A percentile compares a stretch with the other conserved stretches of the same genome.
Evolutionary conservation across 2,329 filamentous ascomycete species (phyloP).

Genomic region (Seiridium cupressi): DNA sequence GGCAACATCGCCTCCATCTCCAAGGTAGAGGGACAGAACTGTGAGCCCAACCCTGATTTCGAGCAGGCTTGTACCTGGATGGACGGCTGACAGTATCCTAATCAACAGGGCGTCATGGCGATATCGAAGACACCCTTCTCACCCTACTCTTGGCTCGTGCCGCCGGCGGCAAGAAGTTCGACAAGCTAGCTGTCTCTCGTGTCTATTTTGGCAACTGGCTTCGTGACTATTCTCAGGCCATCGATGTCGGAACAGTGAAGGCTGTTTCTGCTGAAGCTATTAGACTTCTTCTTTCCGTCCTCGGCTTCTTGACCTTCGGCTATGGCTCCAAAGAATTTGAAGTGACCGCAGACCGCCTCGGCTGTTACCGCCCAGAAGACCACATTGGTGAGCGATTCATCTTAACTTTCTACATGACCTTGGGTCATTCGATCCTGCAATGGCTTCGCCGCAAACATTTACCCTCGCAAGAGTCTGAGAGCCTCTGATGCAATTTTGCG

Average conservation of each 20-base stretch:
- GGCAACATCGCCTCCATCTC: slow-evolving; percentile 84
- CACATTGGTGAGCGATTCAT: slow-evolving; percentile 51
- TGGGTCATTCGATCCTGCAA: background rate
- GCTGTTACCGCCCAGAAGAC: slow-evolving; percentile 79
- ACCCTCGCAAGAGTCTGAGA: too few relatives aligned
- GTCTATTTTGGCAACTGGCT: slow-evolving; percentile 98
- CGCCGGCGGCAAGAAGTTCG: slow-evolving; percentile 72
- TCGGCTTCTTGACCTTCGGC: slow-evolving; percentile 87
- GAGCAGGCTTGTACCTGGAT: background rate
- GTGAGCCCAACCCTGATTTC: slow-evolving; percentile 37
- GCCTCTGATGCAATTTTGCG: background rate
- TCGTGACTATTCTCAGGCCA: slow-evolving; percentile 87
- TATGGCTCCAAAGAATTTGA: slow-evolving; percentile 84
- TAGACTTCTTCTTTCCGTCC: slow-evolving; percentile 81
- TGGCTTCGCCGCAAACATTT: too few relatives aligned
- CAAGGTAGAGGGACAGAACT: slow-evolving; percentile 81
- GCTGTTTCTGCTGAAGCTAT: slow-evolving; percentile 88
- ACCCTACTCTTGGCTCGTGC: slow-evolving; percentile 59
- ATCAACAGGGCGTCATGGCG: slow-evolving; percentile 71
- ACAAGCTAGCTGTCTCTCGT: slow-evolving; percentile 81
- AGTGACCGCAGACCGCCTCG: slow-evolving; percentile 74
- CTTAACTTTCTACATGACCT: background rate
- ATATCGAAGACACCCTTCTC: slow-evolving; percentile 89
- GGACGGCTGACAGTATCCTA: background rate
- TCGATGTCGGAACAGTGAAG: slow-evolving; percentile 91